Evolutionary conservation across 306 rosid species (phyloP).

Genomic region (Castanea mollissima): DNA sequence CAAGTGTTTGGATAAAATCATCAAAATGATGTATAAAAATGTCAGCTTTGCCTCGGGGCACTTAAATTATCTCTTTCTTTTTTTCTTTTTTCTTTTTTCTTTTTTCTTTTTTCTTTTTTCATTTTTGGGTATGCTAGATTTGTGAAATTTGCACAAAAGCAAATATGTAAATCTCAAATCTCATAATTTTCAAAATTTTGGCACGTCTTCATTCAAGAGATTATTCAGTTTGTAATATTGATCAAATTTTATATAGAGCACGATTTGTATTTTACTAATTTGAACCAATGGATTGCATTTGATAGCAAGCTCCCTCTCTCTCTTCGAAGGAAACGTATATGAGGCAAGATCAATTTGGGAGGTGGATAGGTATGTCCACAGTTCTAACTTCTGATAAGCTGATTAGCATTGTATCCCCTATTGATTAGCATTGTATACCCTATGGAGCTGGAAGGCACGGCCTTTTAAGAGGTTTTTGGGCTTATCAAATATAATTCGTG

Average conservation of each 20-base stretch:
- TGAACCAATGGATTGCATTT: no score
- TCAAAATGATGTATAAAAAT: conserved; percentile 8
- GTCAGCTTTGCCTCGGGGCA: not conserved
- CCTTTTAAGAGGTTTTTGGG: no score
- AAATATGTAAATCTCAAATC: conserved; percentile 6
- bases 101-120: not conserved
- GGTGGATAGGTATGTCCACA: no score
- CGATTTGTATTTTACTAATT: not conserved
- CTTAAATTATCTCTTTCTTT: not conserved
- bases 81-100: no score
- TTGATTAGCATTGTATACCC: no score
- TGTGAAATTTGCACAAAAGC: conserved; percentile 8
- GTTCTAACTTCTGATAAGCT: no score
- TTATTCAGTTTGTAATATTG: not conserved
- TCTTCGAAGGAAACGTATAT: no score
- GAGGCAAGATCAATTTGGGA: no score
- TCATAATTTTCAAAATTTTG: not conserved
- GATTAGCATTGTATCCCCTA: no score
- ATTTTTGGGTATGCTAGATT: not conserved
- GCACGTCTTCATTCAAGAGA: not conserved
- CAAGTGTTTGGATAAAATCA: not conserved
- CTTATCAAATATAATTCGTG: no score
- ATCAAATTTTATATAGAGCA: not conserved
- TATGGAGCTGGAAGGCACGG: no score
- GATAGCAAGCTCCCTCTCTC: no score